Conservation (phyloP, 495 filamentous ascomycete genomes). For the Penicillium mononematosum region DNA sequence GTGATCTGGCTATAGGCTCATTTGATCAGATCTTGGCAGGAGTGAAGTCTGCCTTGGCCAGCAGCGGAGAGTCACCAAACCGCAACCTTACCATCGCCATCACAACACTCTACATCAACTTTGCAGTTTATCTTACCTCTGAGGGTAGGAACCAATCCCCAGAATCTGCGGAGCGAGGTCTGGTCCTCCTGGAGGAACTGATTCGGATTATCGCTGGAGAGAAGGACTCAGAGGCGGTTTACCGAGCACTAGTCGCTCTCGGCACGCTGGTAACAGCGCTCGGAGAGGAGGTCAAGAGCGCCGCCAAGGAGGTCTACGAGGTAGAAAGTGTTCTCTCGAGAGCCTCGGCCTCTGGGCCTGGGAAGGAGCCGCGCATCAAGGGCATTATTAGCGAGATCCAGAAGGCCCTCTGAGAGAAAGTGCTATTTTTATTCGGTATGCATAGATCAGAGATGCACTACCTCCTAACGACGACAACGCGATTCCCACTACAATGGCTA, state of each 20-base stretch:
- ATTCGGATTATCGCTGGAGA: slow-evolving; percentile 59
- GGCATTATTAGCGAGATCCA: slow-evolving; percentile 49
- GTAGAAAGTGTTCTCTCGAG: slow-evolving; percentile 36
- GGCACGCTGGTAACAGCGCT: slow-evolving; percentile 64
- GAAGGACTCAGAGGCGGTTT: slow-evolving; percentile 78
- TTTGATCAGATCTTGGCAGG: slow-evolving; percentile 59
- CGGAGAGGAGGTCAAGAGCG: slow-evolving; percentile 47
- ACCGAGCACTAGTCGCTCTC: slow-evolving; percentile 74
- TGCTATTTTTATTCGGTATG: slow-evolving; percentile 6
- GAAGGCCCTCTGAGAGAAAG: slow-evolving; percentile 27
- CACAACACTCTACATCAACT: slow-evolving; percentile 83
- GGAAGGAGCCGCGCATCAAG: slow-evolving; percentile 51
- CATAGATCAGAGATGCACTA: slow-evolving; percentile 20
- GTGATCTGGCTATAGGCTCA: slow-evolving; percentile 54
- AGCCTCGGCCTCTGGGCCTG: slow-evolving; percentile 35
- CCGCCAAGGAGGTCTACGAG: slow-evolving; percentile 51
- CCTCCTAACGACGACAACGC: slow-evolving; percentile 28
- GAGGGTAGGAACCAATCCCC: slow-evolving; percentile 32
- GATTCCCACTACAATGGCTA: slow-evolving; percentile 6
- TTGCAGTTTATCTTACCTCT: slow-evolving; percentile 60
- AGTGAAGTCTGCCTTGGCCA: slow-evolving; percentile 46
- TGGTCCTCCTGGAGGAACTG: slow-evolving; percentile 63
- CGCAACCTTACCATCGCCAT: slow-evolving; percentile 79
- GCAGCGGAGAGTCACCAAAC: slow-evolving; percentile 54
- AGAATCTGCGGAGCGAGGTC: slow-evolving; percentile 54